Conservation (phyloP, 805 yeast genomes). For the Candida krabiensis region DNA sequence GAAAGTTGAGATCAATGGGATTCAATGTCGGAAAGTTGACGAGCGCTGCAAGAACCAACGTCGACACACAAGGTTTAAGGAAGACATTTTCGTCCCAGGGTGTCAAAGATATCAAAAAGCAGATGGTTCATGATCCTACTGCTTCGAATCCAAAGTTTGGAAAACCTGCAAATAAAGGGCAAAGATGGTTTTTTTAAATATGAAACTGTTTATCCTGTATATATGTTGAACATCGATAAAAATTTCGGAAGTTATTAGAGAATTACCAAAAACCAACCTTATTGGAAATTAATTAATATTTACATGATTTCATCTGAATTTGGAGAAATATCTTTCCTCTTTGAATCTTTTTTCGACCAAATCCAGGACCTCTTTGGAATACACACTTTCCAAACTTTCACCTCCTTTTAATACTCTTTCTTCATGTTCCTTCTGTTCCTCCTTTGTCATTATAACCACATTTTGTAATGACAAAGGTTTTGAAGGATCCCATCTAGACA, state of each 20-base stretch:
- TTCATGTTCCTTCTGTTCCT: constrained; percentile 83
- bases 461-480: constrained; percentile 70
- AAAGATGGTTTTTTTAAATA: constrained; percentile 59
- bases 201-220: neutral
- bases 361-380: constrained; percentile 56
- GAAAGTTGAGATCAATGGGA: constrained; percentile 68
- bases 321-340: constrained; percentile 73
- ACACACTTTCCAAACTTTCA: constrained; percentile 62
- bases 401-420: constrained; percentile 67
- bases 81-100: constrained; percentile 26
- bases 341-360: constrained; percentile 61
- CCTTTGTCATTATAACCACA: constrained; percentile 83
- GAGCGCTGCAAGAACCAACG: constrained; percentile 31
- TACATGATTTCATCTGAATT: constrained; percentile 40
- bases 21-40: constrained; percentile 66
- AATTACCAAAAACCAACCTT: neutral
- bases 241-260: neutral
- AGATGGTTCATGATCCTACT: constrained; percentile 33
- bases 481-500: constrained; percentile 81
- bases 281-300: constrained; percentile 7
- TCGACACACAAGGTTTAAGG: constrained; percentile 27
- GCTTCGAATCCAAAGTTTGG: constrained; percentile 52
- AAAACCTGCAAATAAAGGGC: constrained; percentile 46
- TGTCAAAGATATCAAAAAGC: constrained; percentile 22
- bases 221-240: too few species aligned